A percentile compares a stretch with the other conserved stretches of the same genome.
Evolutionary conservation across 192 early-diverging fungal species (phyloP).

Genomic region (Helicostylum pulchrum): DNA sequence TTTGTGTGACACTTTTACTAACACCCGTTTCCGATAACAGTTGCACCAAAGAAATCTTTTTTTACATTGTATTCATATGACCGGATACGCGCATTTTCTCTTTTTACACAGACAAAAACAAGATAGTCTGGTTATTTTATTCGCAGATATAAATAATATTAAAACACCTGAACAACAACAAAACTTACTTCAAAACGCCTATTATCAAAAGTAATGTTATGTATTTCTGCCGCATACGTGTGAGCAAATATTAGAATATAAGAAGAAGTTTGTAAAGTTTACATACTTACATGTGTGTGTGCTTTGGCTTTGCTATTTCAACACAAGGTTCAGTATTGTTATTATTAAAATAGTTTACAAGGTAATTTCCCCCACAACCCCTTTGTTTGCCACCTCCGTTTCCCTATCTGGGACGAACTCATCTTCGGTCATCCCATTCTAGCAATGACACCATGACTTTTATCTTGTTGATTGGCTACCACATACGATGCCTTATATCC

Average conservation of each 20-base stretch:
- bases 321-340: neutral
- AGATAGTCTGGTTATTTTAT: constrained; percentile 3
- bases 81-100: constrained; percentile 6
- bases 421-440: neutral
- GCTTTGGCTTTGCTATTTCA: neutral
- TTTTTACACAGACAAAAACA: constrained; percentile 2
- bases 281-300: neutral
- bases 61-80: constrained; percentile 10
- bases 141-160: constrained; percentile 6
- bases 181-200: neutral
- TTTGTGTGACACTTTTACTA: neutral
- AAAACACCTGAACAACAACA: neutral
- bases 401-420: neutral
- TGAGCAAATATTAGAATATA: too few relatives aligned
- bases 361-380: neutral
- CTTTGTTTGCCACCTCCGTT: constrained; percentile 1
- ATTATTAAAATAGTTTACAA: neutral
- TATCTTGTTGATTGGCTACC: too few relatives aligned
- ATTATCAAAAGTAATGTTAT: neutral
- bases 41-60: constrained; percentile 4
- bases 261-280: neutral
- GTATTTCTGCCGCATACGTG: too few relatives aligned
- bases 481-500: too few relatives aligned
- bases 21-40: neutral
- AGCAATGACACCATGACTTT: neutral